Evolutionary conservation across 768 basidiomycete species (phyloP).

Genomic region (Tulasnella sp.): DNA sequence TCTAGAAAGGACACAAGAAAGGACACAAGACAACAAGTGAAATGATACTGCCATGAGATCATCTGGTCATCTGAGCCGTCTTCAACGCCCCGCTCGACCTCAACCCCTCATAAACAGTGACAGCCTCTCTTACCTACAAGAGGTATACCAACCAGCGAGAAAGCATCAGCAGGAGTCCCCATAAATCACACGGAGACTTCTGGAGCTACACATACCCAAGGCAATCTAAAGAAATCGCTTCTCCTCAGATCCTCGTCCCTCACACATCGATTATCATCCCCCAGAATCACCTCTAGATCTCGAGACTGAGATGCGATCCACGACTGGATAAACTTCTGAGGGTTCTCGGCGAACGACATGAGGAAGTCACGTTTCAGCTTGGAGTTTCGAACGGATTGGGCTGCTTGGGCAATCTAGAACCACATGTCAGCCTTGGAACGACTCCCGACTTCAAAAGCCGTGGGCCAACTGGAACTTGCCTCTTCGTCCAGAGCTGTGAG

Average conservation of each 20-base stretch:
- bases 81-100: conserved; percentile 39
- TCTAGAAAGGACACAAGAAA: no score
- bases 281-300: conserved; percentile 81
- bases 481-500: conserved; percentile 77
- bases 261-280: conserved; percentile 59
- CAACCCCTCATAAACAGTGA: conserved; percentile 74
- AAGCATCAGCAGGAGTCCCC: conserved; percentile 29
- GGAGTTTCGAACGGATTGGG: conserved; percentile 77
- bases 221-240: conserved; percentile 82
- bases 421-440: no score
- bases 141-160: no score
- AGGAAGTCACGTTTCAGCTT: conserved; percentile 82
- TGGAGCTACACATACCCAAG: conserved; percentile 75
- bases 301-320: conserved; percentile 90
- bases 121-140: conserved; percentile 43
- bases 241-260: conserved; percentile 80
- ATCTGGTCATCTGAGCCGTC: neutral
- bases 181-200: conserved; percentile 74
- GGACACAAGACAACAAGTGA: no score
- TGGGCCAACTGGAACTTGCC: conserved; percentile 33
- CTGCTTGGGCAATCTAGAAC: conserved; percentile 78
- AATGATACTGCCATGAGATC: no score
- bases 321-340: conserved; percentile 70
- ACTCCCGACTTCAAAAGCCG: no score
- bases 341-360: conserved; percentile 66